Conservation (phyloP, 2,329 filamentous ascomycete species). For the Aspergillus vadensis region DNA sequence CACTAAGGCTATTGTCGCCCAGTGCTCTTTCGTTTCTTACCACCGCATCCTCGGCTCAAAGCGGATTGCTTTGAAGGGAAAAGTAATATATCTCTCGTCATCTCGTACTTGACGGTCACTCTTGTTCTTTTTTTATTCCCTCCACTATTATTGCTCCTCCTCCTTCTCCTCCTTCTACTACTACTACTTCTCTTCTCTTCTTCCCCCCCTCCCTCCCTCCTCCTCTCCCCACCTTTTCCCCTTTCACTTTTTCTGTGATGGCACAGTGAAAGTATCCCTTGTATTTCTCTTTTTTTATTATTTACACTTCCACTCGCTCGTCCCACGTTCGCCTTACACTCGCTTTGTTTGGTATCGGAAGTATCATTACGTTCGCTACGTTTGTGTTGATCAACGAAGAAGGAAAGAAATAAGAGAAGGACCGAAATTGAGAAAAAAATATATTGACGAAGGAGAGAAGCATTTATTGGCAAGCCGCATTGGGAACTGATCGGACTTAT, state of each 20-base stretch:
- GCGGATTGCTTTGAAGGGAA: conserved; percentile 1
- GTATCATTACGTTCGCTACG: conserved; percentile 43
- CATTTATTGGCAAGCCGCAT: conserved; percentile 19
- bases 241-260: conserved; percentile 30
- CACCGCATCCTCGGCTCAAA: conserved; percentile 15
- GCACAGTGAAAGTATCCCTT: conserved; percentile 29
- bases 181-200: conserved; percentile 23
- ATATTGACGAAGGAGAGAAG: conserved; percentile 1
- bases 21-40: conserved; percentile 16
- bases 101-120: conserved; percentile 15
- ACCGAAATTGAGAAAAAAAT: conserved; percentile 4
- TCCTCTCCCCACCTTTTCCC: conserved; percentile 13
- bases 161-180: conserved; percentile 23
- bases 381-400: conserved; percentile 26
- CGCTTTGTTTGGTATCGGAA: conserved; percentile 40
- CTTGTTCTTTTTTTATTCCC: conserved; percentile 15
- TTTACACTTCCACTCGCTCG: conserved; percentile 35
- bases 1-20: conserved; percentile 16
- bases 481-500: conserved; percentile 13
- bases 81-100: conserved; percentile 25
- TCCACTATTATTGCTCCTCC: neutral
- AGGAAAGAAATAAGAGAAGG: conserved; percentile 15
- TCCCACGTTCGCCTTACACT: conserved; percentile 41
- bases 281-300: conserved; percentile 20
- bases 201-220: conserved; percentile 21